Evolutionary conservation across 2,329 filamentous ascomycete genomes (phyloP), one percentile per base, ranked within the genome.

Genomic region (Spiromastix sp.): DNA sequence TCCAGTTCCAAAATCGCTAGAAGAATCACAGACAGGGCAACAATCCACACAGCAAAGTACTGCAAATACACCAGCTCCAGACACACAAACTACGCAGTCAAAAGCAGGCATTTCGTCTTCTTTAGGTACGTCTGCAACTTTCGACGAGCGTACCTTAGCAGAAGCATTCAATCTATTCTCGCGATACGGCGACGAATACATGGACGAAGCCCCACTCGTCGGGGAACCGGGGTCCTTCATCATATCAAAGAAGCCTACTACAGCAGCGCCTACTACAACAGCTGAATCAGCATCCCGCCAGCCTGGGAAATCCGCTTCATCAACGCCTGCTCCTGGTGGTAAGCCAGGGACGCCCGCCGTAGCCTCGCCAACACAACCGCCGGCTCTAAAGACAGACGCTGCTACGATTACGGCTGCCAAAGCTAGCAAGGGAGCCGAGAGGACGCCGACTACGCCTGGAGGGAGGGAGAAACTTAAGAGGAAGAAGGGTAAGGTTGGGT

Each of bases 191-290:
- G 67, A 74, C 43, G 75, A 79, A 42, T 79, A 67, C 55, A 74
- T 74, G 61, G 76, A 80, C 50, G 74, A 79, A 46, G 76, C 71
- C 40, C 74, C 76, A 0, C 56, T 80, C 10, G 60, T 70, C 5
- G 76, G 76, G 31, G 76, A 79, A 49, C 76, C 77, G 0, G 76
- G 76, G 19, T 68, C 67, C 4, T 78, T 80, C 45, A 70, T 74
- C 36, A 66, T 78, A 43, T 64, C 66, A 5, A 63, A 60, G 13
- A 29, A 38, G 21, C 17, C 32, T 8, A 24, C 40, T 26, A 35
- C 43, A 11, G 48, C 45, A 7, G 36, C 40, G 21, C 21, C 30
- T 18, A 13, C 16, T 7, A 19, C 32, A 17, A 31, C 38, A 13
- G 15, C 20, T 29, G 26, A 17, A 7, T 20, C 24, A 18, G 10